These are phyloP conservation scores for Hypholoma fasciculare DNA, from an alignment of 768 basidiomycete species.

Conservation along the genomic window DNA sequence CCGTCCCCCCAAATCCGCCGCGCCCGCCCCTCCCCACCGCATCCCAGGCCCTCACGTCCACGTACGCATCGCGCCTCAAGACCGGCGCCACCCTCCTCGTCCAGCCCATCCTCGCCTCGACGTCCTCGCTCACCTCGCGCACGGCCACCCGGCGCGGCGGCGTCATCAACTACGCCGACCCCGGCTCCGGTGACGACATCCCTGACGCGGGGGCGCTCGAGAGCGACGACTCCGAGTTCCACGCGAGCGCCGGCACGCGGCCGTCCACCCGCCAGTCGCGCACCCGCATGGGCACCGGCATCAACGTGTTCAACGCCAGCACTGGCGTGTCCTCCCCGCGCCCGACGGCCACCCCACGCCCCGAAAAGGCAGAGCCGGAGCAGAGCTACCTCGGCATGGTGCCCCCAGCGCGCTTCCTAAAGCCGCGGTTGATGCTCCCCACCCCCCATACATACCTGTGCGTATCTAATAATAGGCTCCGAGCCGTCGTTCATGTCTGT, in stretches of 20 bases:
- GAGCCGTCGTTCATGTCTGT: neutral
- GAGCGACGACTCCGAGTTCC: slow-evolving; percentile 82
- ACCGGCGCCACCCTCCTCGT: slow-evolving; percentile 89
- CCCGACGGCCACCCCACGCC: slow-evolving; percentile 31
- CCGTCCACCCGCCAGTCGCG: slow-evolving; percentile 53
- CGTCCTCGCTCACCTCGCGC: slow-evolving; percentile 40
- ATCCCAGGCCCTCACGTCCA: slow-evolving; percentile 74
- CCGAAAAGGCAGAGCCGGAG: slow-evolving; percentile 66
- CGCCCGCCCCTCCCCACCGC: slow-evolving; percentile 58
- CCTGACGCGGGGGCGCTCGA: slow-evolving; percentile 82
- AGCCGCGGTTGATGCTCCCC: slow-evolving; percentile 51
- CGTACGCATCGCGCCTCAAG: slow-evolving; percentile 87
- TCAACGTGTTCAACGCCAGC: slow-evolving; percentile 55
- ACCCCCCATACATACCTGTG: slow-evolving; percentile 78
- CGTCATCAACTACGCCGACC: slow-evolving; percentile 86
- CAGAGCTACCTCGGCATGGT: slow-evolving; percentile 90
- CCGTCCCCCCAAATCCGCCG: slow-evolving; percentile 46
- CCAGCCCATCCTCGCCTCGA: slow-evolving; percentile 70
- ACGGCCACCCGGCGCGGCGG: slow-evolving; percentile 59
- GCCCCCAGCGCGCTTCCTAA: slow-evolving; percentile 79
- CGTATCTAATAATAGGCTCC: slow-evolving; percentile 31
- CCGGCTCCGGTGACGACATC: slow-evolving; percentile 79
- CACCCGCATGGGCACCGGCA: slow-evolving; percentile 43
- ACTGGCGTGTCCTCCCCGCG: slow-evolving; percentile 44
- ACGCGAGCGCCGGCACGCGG: slow-evolving; percentile 62